Base-by-base conservation (phyloP, 1,139 yeast species). In the Yamadazyma atlantica region DNA sequence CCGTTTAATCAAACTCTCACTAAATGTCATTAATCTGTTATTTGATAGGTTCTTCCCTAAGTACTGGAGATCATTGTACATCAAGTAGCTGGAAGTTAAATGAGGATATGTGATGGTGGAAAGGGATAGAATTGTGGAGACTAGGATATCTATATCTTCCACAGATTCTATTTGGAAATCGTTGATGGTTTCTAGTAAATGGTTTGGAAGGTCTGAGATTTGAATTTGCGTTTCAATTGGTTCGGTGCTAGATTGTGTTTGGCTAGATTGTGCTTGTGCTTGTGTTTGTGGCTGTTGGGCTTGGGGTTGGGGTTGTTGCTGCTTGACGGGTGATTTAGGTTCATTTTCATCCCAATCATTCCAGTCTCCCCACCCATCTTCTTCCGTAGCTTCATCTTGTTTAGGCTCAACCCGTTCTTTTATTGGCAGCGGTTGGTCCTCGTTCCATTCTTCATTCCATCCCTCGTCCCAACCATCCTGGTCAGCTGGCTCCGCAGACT, bases 21-120 rank as follows among this genome's bases (percentile, higher is more conserved):
- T 34, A 30, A 41, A 42, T 11, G 15, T 27, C 2, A 21, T 25
- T 11, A 49, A 36, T 7, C 24, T 15, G 3, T 12, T 12, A 28
- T 35, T 34, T 9, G 38, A 45, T 16, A 49, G 35, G 11, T 38
- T 46, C 32, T 40, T 36, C 2, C 56, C 41, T 13, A 70, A 48
- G 24, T 56, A 58, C 22, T 49, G 47, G 34, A 69, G 53, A 39
- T 71, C 77, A 42, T 70, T 70, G 40, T 52, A 60, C 21, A 66
- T 48, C 16, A 68, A 40, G 36, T 64, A 69, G 25, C 74, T 68
- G 24, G 57, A 46, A 4, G 57, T 48, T 2, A 60, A 37, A 0
- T 56, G 41, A 0, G 75, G 73, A 44, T 71, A 70, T 4, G 57
- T 50, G 4, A 61, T 49, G 7, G 59, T 44, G 11, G 71, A 52